Conservation (phyloP, 1,284 basidiomycete genomes). For the Sanghuangporus sanghuang region DNA sequence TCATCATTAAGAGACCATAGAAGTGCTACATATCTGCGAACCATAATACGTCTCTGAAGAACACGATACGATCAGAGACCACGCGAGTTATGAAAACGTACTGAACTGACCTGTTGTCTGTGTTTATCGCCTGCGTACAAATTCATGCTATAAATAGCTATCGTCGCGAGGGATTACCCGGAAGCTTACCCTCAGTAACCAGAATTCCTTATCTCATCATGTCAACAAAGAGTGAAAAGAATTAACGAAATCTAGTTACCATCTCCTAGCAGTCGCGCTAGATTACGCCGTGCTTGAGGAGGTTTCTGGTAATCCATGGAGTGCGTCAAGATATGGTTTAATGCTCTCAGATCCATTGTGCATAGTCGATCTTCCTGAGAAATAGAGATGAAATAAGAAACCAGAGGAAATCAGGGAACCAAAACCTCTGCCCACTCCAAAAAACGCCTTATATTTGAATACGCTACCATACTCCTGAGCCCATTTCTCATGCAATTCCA, state of each 20-base stretch:
- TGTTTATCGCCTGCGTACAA: slow-evolving; percentile 13
- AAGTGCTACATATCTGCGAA: background rate
- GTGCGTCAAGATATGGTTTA: slow-evolving; percentile 34
- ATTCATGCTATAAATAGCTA: background rate
- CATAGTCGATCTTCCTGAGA: slow-evolving; percentile 24
- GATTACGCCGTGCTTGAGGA: slow-evolving; percentile 22
- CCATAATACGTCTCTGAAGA: slow-evolving; percentile 16
- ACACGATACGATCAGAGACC: background rate
- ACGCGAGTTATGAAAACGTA: slow-evolving; percentile 21
- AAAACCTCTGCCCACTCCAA: slow-evolving; percentile 17
- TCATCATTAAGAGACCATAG: background rate
- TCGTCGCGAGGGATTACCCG: background rate
- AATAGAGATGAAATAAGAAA: background rate
- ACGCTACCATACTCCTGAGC: slow-evolving; percentile 22
- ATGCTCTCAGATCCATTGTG: slow-evolving; percentile 32
- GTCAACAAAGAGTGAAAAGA: background rate
- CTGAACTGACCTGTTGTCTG: slow-evolving; percentile 11
- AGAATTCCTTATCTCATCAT: slow-evolving; percentile 8
- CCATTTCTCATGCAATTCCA: slow-evolving; percentile 19
- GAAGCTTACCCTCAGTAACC: slow-evolving; percentile 11
- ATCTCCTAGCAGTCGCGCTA: slow-evolving; percentile 27
- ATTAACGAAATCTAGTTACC: background rate
- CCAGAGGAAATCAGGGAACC: background rate
- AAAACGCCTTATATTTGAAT: slow-evolving; percentile 17
- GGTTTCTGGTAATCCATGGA: slow-evolving; percentile 32